These are phyloP conservation scores for Diaporthe citrichinensis DNA, from an alignment of 2,329 filamentous ascomycete species.

Conservation along the genomic window DNA sequence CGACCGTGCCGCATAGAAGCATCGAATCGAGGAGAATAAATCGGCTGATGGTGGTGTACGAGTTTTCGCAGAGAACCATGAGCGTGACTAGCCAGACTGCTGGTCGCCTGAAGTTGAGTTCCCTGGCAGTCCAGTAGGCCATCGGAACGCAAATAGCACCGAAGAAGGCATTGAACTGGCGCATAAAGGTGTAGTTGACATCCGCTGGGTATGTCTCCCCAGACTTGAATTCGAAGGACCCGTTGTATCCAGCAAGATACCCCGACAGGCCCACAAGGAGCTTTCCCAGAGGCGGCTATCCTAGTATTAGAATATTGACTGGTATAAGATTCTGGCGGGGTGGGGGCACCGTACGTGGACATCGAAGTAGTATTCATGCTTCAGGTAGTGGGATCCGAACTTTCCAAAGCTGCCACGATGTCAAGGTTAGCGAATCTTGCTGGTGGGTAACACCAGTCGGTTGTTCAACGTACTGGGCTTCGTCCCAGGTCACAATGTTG, in stretches of 20 bases:
- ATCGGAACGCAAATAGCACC: constrained; percentile 93
- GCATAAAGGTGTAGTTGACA: constrained; percentile 98
- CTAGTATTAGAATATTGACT: constrained; percentile 42
- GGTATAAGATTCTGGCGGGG: neutral
- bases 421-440: constrained; percentile 47
- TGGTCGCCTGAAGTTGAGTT: constrained; percentile 87
- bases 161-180: constrained; percentile 95
- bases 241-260: constrained; percentile 97
- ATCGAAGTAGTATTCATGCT: constrained; percentile 99
- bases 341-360: constrained; percentile 54
- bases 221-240: constrained; percentile 99
- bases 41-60: constrained; percentile 97
- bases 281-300: constrained; percentile 91
- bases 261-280: constrained; percentile 98
- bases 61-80: constrained; percentile 99
- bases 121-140: constrained; percentile 94
- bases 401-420: constrained; percentile 81
- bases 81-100: constrained; percentile 95
- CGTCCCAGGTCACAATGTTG: constrained; percentile 77
- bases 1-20: constrained; percentile 98
- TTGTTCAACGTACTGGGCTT: constrained; percentile 70
- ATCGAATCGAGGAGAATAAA: constrained; percentile 99
- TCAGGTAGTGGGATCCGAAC: constrained; percentile 98
- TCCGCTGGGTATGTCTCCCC: constrained; percentile 95
- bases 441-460: constrained; percentile 22